These are phyloP conservation scores for Tetrahymena thermophila DNA, from an alignment of 73 alveolate species.

Conservation along the genomic window DNA sequence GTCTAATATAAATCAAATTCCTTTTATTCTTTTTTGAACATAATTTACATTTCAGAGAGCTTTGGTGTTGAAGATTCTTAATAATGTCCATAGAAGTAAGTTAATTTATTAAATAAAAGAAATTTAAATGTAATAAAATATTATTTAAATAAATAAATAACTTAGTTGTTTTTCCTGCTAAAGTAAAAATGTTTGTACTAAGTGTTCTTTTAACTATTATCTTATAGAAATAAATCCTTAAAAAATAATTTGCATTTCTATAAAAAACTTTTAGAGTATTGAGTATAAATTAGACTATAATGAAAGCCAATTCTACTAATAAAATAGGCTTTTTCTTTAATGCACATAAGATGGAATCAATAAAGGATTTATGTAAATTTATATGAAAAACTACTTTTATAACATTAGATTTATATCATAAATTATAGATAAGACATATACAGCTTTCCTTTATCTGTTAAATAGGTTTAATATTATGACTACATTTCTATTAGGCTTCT, in stretches of 20 bases:
- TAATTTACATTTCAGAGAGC: not conserved
- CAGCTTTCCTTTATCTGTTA: not conserved
- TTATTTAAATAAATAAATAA: no score
- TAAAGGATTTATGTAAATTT: not conserved
- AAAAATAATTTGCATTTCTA: not conserved
- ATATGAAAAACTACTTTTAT: no score
- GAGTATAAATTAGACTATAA: not conserved
- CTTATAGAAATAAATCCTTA: not conserved
- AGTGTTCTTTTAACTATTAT: not conserved
- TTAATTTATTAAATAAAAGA: no score
- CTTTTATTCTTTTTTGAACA: not conserved
- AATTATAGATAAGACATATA: not conserved
- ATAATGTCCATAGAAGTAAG: not conserved
- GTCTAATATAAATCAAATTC: not conserved
- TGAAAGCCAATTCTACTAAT: not conserved
- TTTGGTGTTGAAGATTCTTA: not conserved
- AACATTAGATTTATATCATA: no score
- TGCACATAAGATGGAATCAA: not conserved
- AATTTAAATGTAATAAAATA: no score
- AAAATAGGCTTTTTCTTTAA: no score
- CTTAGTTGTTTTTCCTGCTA: not conserved
- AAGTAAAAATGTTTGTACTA: not conserved
- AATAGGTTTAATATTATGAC: not conserved
- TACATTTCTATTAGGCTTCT: not conserved
- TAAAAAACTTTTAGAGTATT: not conserved